A percentile compares a stretch with the other conserved stretches of the same genome.
phyloP scores from a whole-genome alignment of 1,139 yeast species.

The Hansenula sp. region DNA sequence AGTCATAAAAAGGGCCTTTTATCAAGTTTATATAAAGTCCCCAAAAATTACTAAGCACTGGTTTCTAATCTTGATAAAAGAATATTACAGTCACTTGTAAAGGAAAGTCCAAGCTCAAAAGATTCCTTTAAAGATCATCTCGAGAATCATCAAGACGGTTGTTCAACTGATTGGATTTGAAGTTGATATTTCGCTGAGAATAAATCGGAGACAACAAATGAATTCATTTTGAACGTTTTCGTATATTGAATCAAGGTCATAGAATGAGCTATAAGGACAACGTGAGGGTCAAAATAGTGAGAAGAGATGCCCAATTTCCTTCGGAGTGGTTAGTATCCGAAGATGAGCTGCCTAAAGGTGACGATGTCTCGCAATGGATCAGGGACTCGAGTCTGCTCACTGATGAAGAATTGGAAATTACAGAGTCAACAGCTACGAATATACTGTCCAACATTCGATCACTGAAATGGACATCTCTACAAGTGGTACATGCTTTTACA shows the following conservation, averaged over 20 bases:
- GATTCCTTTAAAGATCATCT: no score
- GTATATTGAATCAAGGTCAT: neutral
- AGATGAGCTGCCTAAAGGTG: slow-evolving; percentile 8
- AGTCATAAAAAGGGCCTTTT: no score
- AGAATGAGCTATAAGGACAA: neutral
- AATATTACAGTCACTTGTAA: no score
- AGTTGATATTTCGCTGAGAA: no score
- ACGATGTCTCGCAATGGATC: slow-evolving; percentile 23
- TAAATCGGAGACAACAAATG: no score
- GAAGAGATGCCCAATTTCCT: slow-evolving; percentile 4
- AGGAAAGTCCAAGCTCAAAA: no score
- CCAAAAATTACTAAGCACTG: no score
- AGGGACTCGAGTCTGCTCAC: slow-evolving; percentile 19
- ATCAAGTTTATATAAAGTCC: no score
- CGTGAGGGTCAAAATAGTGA: neutral
- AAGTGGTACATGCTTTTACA: slow-evolving; percentile 44
- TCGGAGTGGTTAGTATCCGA: slow-evolving; percentile 7
- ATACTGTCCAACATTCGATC: slow-evolving; percentile 27
- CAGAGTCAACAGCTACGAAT: slow-evolving; percentile 27
- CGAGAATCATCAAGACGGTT: no score
- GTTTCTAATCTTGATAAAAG: no score
- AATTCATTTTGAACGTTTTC: no score
- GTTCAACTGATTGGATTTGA: no score
- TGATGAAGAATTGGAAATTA: slow-evolving; percentile 32
- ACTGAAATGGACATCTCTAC: slow-evolving; percentile 31